Conservation (phyloP, 345 rosid genomes). For the Citrus unshiu region DNA sequence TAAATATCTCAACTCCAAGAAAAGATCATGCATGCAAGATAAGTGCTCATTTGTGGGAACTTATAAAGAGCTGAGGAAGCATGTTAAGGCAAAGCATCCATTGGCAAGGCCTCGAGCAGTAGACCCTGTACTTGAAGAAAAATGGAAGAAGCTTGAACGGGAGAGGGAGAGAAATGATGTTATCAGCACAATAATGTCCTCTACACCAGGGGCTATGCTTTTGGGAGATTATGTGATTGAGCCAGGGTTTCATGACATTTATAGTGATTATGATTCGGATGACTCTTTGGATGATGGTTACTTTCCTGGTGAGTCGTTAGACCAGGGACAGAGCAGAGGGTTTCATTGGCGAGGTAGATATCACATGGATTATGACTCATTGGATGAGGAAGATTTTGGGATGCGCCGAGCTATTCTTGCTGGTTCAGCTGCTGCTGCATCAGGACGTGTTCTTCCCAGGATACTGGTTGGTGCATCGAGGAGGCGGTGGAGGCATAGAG, state of each 20-base stretch:
- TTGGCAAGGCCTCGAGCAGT: slow-evolving; percentile 68
- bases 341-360: slow-evolving; percentile 22
- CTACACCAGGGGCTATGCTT: slow-evolving; percentile 73
- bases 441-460: slow-evolving; percentile 30
- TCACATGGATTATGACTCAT: slow-evolving; percentile 32
- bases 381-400: slow-evolving; percentile 39
- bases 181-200: slow-evolving; percentile 71
- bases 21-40: slow-evolving; percentile 78
- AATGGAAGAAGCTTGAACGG: slow-evolving; percentile 75
- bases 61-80: slow-evolving; percentile 66
- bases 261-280: slow-evolving; percentile 48
- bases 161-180: slow-evolving; percentile 68
- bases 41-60: slow-evolving; percentile 60
- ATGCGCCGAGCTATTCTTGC: slow-evolving; percentile 29
- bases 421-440: slow-evolving; percentile 35
- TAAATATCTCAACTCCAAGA: slow-evolving; percentile 57
- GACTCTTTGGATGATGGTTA: slow-evolving; percentile 45
- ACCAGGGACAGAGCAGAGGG: slow-evolving; percentile 26
- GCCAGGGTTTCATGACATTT: slow-evolving; percentile 39
- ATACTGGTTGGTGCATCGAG: slow-evolving; percentile 33
- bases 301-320: slow-evolving; percentile 37
- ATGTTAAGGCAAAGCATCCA: slow-evolving; percentile 75
- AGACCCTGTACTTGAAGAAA: slow-evolving; percentile 64
- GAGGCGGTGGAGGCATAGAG: slow-evolving; percentile 45
- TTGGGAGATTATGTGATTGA: slow-evolving; percentile 91